Evolutionary conservation across 129 eudicot genomes (phyloP), one percentile per base, ranked within the genome.

Genomic region (Helianthus tuberosus): DNA sequence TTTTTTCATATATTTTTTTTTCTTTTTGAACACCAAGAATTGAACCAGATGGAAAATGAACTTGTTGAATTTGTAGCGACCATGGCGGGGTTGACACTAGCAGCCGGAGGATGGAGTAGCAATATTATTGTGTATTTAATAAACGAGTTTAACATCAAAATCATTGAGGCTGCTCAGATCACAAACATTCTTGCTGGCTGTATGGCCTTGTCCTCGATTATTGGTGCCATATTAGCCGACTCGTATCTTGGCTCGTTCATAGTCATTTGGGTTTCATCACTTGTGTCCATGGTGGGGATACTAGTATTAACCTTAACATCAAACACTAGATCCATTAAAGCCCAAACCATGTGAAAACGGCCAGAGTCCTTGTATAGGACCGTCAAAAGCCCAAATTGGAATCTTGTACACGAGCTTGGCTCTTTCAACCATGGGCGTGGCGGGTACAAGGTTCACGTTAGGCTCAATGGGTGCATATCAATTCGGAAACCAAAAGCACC

Each of bases 391-490:
- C n/a, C 86, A 85, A 44, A 57, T 64, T 7, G 83, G 77, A 0
- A 20, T 78, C 47, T 49, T 86, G 29, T 83, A 69, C 64, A 13
- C 66, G 0, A 80, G 83, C 25, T 20, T 83, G 61, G 68, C 74
- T 5, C 75, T 86, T 8, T 83, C 83, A 11, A 52, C 68, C 3
- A 6, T 83, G 0, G 83, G 87, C 7, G 60, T 74, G 14, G 85
- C 83, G 0, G 90, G 90, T 58, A 73, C 90, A 16, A 64, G 87
- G 11, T 72, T 60, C 74, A 80, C 81, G 14, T 41, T 83, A 12
- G 87, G 79, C 32, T 52, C 85, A 9, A 80, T 86, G 81, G 87
- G 90, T 8, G 90, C 90, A 0, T 68, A 86, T 61, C 90, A 86
- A 25, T 80, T 82, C 3, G 65, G 76, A 20, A 74, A 77, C 17